Base-by-base conservation (phyloP, 129 eudicot species). In the Erigeron canadensis region DNA sequence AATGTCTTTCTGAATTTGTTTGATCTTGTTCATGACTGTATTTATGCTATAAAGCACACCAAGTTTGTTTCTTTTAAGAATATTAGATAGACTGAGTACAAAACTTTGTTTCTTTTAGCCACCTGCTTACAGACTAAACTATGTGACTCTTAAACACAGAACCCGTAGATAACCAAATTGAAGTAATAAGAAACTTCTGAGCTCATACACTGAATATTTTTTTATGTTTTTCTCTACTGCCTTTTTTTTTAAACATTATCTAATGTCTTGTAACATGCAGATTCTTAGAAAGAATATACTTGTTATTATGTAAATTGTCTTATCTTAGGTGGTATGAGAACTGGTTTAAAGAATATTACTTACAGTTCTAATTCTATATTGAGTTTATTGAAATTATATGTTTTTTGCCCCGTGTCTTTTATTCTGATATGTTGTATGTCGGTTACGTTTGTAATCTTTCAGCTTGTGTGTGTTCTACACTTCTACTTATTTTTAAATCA, bases 71-170 rank as follows among this genome's bases (percentile, higher is more conserved):
- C 34, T 28, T 67, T 44, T 7, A 48, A 48, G 19, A 37, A 4
- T 10, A 39, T 12, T 13, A 37, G 18, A 12, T 48, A 21, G 13
- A 69, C 38, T 69, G 45, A 68, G 34, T 34, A 43, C 47, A 43
- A 7, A 16, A 51, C 22, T 21, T 40, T 41, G 21, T 56, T 68
- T 40, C 40, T 5, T 51, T 40, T 5, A 70, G 54, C 13, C 8
- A 38, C 18, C 6, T 53, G 65, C 18, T 55, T 40, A 11, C 11
- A 54, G 41, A 10, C 17, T 40, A n/a, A n/a, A n/a, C n/a, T n/a
- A 46, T 67, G 22, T 67, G 56, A 67, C 57, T 67, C 21, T 44
- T 18, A 41, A 46, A 22, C 41, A 48, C 44, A 67, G 60, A 67
- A 48, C 60, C 13, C 48, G 60, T 28, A 67, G 45, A 48, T 28